These are phyloP conservation scores for Panicum virgatum DNA, from an alignment of 202 grass and related monocot genomes.

Conservation along the genomic window DNA sequence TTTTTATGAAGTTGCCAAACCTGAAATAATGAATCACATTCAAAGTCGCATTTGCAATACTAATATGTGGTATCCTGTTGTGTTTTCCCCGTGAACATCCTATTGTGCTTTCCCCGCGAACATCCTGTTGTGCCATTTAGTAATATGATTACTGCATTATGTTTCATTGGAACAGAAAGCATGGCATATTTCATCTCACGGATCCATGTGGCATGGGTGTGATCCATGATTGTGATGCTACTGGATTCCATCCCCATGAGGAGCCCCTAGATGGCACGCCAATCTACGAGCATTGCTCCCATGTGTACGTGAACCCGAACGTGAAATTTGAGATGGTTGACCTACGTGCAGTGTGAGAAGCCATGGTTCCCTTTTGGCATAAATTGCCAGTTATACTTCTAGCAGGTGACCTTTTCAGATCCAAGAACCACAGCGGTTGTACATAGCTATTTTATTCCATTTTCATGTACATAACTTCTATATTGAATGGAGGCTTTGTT, in stretches of 20 bases:
- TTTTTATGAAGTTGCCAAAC: slow-evolving; percentile 1
- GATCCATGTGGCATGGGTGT: slow-evolving; percentile 85
- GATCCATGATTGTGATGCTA: slow-evolving; percentile 83
- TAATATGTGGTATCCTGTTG: background rate
- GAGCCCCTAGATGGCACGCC: slow-evolving; percentile 79
- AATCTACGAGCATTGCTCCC: slow-evolving; percentile 92
- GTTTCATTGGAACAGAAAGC: slow-evolving; percentile 59
- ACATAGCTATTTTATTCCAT: background rate
- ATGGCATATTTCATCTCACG: slow-evolving; percentile 97
- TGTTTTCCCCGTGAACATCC: too few relatives aligned
- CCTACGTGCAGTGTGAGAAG: slow-evolving; percentile 67
- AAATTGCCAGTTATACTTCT: background rate
- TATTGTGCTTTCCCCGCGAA: too few relatives aligned
- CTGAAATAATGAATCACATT: background rate
- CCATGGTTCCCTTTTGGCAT: background rate
- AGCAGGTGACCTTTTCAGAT: background rate
- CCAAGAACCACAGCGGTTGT: background rate
- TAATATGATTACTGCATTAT: background rate
- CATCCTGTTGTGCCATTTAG: background rate
- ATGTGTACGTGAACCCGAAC: slow-evolving; percentile 91
- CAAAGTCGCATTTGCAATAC: background rate
- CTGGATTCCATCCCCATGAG: slow-evolving; percentile 94
- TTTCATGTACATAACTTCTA: background rate
- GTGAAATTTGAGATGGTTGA: slow-evolving; percentile 89
- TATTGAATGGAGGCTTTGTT: background rate